phyloP scores from a whole-genome alignment of 2,329 filamentous ascomycete species.

The Epichloe sylvatica region DNA sequence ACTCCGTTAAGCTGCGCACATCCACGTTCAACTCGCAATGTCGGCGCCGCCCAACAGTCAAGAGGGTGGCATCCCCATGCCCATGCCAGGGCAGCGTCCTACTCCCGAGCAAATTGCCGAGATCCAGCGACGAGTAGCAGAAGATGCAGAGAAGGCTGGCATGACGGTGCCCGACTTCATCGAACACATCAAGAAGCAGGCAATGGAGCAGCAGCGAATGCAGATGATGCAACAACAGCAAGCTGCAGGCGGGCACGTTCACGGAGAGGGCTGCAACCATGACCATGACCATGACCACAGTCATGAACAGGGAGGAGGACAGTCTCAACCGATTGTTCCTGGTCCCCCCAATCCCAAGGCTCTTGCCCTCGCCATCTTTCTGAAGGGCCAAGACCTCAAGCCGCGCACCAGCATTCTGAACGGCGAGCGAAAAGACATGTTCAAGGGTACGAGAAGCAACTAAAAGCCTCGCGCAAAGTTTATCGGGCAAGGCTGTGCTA shows the following conservation, averaged over 20 bases:
- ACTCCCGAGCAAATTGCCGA: constrained; percentile 71
- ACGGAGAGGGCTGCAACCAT: constrained; percentile 13
- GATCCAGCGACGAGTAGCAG: constrained; percentile 71
- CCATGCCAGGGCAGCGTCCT: constrained; percentile 33
- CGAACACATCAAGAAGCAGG: constrained; percentile 49
- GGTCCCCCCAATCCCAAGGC: constrained; percentile 81
- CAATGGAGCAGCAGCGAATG: constrained; percentile 34
- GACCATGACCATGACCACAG: constrained; percentile 15
- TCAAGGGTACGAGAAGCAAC: constrained; percentile 52
- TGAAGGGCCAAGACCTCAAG: constrained; percentile 76
- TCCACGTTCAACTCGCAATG: constrained; percentile 11
- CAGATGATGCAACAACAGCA: constrained; percentile 27
- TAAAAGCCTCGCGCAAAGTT: neutral
- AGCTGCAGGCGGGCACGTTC: constrained; percentile 8
- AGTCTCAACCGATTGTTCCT: constrained; percentile 54
- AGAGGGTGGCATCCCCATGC: constrained; percentile 14
- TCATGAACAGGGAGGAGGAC: constrained; percentile 28
- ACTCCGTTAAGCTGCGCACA: constrained; percentile 4
- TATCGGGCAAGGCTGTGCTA: neutral
- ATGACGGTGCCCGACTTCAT: constrained; percentile 78
- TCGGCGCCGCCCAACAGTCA: constrained; percentile 13
- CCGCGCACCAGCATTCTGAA: constrained; percentile 82
- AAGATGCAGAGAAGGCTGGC: constrained; percentile 71
- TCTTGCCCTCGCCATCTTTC: constrained; percentile 76
- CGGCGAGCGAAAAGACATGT: constrained; percentile 96